These are phyloP conservation scores for Apiospora marii DNA, from an alignment of 2,329 filamentous ascomycete genomes.

Conservation along the genomic window DNA sequence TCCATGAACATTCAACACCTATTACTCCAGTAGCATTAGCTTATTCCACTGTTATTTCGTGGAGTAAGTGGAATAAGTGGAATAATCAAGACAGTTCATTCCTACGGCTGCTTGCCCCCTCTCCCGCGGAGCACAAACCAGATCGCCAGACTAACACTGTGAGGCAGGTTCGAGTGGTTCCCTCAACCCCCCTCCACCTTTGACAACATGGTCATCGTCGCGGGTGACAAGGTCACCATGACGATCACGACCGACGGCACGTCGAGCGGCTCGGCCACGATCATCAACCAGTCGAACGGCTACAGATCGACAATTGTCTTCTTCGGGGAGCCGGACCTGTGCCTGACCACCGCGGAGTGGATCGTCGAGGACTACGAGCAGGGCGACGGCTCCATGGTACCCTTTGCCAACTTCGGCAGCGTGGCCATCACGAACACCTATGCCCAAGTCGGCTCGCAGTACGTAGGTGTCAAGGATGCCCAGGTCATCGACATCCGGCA, in stretches of 20 bases:
- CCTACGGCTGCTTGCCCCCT: too few relatives aligned
- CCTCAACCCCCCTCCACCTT: slow-evolving; percentile 64
- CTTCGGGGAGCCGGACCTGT: slow-evolving; percentile 52
- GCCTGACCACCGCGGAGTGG: slow-evolving; percentile 68
- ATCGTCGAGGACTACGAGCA: slow-evolving; percentile 65
- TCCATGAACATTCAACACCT: neutral
- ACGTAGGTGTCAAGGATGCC: slow-evolving; percentile 48
- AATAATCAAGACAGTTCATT: too few relatives aligned
- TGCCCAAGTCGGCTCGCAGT: slow-evolving; percentile 39
- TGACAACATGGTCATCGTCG: slow-evolving; percentile 48
- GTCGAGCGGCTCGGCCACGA: slow-evolving; percentile 52
- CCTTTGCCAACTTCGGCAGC: slow-evolving; percentile 54
- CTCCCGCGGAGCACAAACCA: too few relatives aligned
- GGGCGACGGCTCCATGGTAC: slow-evolving; percentile 46
- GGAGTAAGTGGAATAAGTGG: too few relatives aligned
- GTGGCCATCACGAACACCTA: slow-evolving; percentile 52
- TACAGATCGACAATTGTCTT: slow-evolving; percentile 60
- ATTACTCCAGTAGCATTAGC: too few relatives aligned
- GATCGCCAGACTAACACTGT: neutral
- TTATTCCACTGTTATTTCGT: too few relatives aligned
- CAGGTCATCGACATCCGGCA: slow-evolving; percentile 56
- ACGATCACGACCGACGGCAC: slow-evolving; percentile 48
- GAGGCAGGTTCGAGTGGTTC: slow-evolving; percentile 61
- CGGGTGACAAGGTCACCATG: slow-evolving; percentile 39
- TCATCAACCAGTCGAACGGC: slow-evolving; percentile 61